Percentiles rank a stretch among this genome's conserved stretches.
phyloP scores from a whole-genome alignment of 1,284 basidiomycete species.

The Malassezia caprae region DNA sequence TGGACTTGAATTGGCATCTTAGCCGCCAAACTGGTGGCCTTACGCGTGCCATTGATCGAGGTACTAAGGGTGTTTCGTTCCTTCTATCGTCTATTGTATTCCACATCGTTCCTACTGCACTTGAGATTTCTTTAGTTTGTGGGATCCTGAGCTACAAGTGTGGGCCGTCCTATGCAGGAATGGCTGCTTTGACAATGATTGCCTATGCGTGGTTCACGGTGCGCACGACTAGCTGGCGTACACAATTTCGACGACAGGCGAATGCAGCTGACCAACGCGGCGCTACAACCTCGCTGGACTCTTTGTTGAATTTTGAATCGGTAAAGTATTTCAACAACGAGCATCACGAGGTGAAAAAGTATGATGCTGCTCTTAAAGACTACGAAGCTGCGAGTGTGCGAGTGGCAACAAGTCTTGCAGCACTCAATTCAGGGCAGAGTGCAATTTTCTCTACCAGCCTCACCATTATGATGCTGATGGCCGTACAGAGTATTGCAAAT shows the following conservation, averaged over 20 bases:
- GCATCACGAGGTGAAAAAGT: constrained; percentile 75
- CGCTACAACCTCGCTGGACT: constrained; percentile 85
- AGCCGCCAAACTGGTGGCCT: constrained; percentile 88
- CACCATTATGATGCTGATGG: constrained; percentile 90
- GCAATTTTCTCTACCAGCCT: constrained; percentile 86
- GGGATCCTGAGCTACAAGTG: constrained; percentile 95
- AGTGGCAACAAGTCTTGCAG: constrained; percentile 85
- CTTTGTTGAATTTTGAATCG: constrained; percentile 93
- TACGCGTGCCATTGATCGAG: constrained; percentile 89
- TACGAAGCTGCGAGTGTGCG: constrained; percentile 89
- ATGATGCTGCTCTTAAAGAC: constrained; percentile 73
- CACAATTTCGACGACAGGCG: constrained; percentile 82
- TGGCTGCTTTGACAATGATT: constrained; percentile 73
- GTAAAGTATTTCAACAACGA: constrained; percentile 99
- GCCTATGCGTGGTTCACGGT: constrained; percentile 97
- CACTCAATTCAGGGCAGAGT: constrained; percentile 90
- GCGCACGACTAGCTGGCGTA: constrained; percentile 90
- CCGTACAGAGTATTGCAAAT: constrained; percentile 83
- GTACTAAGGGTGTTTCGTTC: constrained; percentile 95
- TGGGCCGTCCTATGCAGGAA: constrained; percentile 87
- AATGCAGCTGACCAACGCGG: constrained; percentile 94
- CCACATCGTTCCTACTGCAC: constrained; percentile 84
- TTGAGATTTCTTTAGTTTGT: constrained; percentile 93
- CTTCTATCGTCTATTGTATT: constrained; percentile 86
- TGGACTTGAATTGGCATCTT: constrained; percentile 87